These are phyloP conservation scores for Paecilomyces sp. DNA, from an alignment of 2,329 filamentous ascomycete genomes.

Conservation along the genomic window DNA sequence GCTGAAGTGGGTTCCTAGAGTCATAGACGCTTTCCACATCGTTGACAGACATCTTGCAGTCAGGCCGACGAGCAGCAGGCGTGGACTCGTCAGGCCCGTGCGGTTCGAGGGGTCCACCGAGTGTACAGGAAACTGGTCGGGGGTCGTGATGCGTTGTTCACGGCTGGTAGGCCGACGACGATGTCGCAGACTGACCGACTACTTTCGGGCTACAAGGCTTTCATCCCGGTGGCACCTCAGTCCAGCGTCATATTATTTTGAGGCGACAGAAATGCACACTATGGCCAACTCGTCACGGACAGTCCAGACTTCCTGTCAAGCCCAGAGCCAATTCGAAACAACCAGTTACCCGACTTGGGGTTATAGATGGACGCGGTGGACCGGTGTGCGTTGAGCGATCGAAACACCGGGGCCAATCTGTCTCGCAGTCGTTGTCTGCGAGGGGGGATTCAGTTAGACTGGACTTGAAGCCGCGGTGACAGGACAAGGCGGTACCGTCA, in stretches of 20 bases:
- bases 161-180: conserved; percentile 25
- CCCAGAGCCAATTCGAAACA: neutral
- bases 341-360: neutral
- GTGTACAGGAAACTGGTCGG: conserved; percentile 4
- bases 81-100: conserved; percentile 23
- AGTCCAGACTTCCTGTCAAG: neutral
- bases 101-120: conserved; percentile 11
- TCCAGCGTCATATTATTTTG: conserved; percentile 28
- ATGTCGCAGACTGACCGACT: conserved; percentile 27
- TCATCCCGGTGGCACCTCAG: conserved; percentile 28
- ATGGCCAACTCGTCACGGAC: conserved; percentile 6
- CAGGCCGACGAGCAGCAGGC: conserved; percentile 17
- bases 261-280: conserved; percentile 11
- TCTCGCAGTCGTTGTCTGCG: neutral
- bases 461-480: neutral
- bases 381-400: neutral
- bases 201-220: conserved; percentile 27
- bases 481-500: neutral
- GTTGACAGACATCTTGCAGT: conserved; percentile 38
- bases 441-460: neutral
- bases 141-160: conserved; percentile 32
- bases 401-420: neutral
- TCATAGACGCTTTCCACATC: conserved; percentile 34
- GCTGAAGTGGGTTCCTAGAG: conserved; percentile 21
- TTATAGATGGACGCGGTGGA: neutral